Conservation (phyloP, 2,329 filamentous ascomycete genomes). For the Claviceps citrina region DNA sequence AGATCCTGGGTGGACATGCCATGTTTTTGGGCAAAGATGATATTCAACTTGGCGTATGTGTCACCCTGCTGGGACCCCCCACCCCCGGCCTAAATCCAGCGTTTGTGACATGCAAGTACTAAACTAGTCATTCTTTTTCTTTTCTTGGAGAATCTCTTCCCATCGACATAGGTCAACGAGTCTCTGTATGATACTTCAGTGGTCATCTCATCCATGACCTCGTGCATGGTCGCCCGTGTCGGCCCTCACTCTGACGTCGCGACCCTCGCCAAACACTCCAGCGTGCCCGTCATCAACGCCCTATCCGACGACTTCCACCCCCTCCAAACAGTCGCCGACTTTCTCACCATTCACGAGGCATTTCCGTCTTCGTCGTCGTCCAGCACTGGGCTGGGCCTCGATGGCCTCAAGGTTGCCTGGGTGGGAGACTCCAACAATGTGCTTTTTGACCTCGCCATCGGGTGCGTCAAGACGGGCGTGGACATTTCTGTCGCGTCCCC, state of each 20-base stretch:
- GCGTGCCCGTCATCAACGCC: slow-evolving; percentile 72
- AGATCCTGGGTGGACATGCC: slow-evolving; percentile 76
- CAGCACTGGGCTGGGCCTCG: slow-evolving; percentile 44
- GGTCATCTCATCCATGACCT: slow-evolving; percentile 89
- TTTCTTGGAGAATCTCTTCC: neutral
- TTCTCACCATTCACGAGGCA: slow-evolving; percentile 72
- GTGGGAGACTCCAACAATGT: slow-evolving; percentile 96
- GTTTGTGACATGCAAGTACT: no score
- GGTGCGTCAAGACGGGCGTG: slow-evolving; percentile 72
- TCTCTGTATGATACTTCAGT: slow-evolving; percentile 82
- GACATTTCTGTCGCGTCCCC: slow-evolving; percentile 80
- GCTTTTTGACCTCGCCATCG: slow-evolving; percentile 82
- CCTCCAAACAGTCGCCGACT: slow-evolving; percentile 86
- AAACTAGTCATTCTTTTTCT: neutral
- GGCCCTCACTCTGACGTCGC: slow-evolving; percentile 62
- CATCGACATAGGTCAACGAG: slow-evolving; percentile 56
- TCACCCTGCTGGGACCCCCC: no score
- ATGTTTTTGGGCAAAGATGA: slow-evolving; percentile 96
- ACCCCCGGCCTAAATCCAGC: neutral
- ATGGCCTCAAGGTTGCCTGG: slow-evolving; percentile 87
- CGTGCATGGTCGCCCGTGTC: slow-evolving; percentile 67
- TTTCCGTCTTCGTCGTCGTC: slow-evolving; percentile 37
- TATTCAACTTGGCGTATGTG: slow-evolving; percentile 74
- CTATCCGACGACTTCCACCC: slow-evolving; percentile 87
- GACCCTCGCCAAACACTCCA: slow-evolving; percentile 53